Base-by-base conservation (phyloP, 805 yeast genomes). In the Scheffersomyces lignosus region DNA sequence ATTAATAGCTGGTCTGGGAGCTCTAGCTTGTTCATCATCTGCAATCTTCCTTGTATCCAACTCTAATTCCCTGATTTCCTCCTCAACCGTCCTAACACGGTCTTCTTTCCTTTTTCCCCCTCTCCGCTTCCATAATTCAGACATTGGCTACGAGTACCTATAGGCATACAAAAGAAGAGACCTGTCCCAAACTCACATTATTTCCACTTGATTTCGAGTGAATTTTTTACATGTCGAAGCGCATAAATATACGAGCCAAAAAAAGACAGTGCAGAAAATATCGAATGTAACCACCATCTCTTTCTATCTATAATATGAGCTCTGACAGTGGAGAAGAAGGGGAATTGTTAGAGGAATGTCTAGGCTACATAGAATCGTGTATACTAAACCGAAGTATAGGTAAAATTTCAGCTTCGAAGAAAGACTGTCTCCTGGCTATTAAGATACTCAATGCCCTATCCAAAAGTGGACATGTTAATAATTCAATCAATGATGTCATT, bases 401-500 rank as follows among this genome's bases (percentile, higher is more conserved):
- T 12, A 36, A 51, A 32, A n/a, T 15, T 12, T 34, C 38, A 1
- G 40, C 34, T 2, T 49, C 64, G n/a, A 52, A 45, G 32, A 40
- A 34, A 16, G 22, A 30, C n/a, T 52, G 55, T 37, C 31, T 62
- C 17, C 40, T 45, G 7, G 55, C 56, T 8, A 47, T 61, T 15
- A 61, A 57, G 36, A 9, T 48, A 1, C 41, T 63, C 22, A 63
- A 60, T 36, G 18, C 16, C 4, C 13, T 49, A 16, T 33, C 52
- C 4, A 49, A 55, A 32, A 5, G 18, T 2, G 13, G 5, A 13
- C 15, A 14, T 13, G 16, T 24, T 15, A 27, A 18, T 20, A 20
- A 15, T 20, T 7, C 18, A 27, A 18, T 15, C 29, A 25, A 29
- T 18, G 15, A 29, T 17, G 12, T 34, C 5, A 14, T 40, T 17